Conservation (phyloP, 2,329 filamentous ascomycete genomes). For the Nigrograna mackinnonii region DNA sequence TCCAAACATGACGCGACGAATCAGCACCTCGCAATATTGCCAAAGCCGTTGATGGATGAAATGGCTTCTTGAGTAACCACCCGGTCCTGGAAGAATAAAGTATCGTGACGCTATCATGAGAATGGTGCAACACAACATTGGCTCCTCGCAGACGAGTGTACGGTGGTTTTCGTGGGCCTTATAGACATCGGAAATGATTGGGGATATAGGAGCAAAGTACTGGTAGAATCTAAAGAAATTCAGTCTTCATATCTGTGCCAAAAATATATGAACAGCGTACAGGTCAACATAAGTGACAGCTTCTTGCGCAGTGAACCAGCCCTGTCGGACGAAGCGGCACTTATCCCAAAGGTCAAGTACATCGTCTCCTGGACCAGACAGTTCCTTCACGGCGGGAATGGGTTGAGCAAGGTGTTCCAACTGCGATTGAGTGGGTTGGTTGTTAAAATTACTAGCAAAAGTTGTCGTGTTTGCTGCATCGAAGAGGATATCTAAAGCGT, state of each 20-base stretch:
- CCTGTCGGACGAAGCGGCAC: slow-evolving; percentile 52
- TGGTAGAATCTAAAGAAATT: slow-evolving; percentile 35
- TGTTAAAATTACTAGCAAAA: too few species aligned
- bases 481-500: slow-evolving; percentile 52
- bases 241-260: too few species aligned
- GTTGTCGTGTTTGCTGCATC: too few species aligned
- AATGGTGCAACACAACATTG: slow-evolving; percentile 51
- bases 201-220: slow-evolving; percentile 49
- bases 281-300: slow-evolving; percentile 51
- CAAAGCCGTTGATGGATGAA: slow-evolving; percentile 53
- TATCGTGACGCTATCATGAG: slow-evolving; percentile 54
- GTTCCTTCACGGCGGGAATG: slow-evolving; percentile 10
- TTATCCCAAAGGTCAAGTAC: slow-evolving; percentile 41
- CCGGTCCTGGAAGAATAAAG: slow-evolving; percentile 9
- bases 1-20: slow-evolving; percentile 50
- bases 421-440: slow-evolving; percentile 4
- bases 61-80: slow-evolving; percentile 44
- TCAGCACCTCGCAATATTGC: slow-evolving; percentile 51
- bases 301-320: slow-evolving; percentile 53
- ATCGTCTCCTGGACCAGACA: slow-evolving; percentile 25
- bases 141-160: slow-evolving; percentile 47
- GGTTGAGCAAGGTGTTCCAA: slow-evolving; percentile 13
- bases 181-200: slow-evolving; percentile 48
- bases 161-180: slow-evolving; percentile 45
- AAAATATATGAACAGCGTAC: slow-evolving; percentile 19